Evolutionary conservation across 2,329 filamentous ascomycete genomes (phyloP).

Genomic region (Rosellinia necatrix): DNA sequence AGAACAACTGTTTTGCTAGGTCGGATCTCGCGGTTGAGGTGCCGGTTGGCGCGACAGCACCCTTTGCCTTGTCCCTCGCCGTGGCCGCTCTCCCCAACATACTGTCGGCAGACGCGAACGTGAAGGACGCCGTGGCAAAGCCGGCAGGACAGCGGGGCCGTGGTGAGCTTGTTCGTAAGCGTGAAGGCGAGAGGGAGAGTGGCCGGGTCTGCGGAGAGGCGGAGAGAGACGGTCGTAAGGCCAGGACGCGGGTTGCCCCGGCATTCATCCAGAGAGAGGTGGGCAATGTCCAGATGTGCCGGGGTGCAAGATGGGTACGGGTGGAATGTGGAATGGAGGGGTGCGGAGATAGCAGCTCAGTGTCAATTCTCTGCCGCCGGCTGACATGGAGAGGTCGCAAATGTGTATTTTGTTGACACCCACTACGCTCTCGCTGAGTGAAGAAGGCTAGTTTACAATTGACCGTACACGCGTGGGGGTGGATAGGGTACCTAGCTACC

Average conservation of each 20-base stretch:
- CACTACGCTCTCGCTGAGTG: no score
- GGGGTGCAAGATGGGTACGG: no score
- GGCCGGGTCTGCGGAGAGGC: conserved; percentile 3
- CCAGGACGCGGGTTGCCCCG: conserved; percentile 19
- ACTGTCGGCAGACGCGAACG: conserved; percentile 16
- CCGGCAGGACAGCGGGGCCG: conserved; percentile 14
- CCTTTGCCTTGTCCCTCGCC: conserved; percentile 37
- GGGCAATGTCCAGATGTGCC: not conserved
- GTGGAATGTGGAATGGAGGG: not conserved
- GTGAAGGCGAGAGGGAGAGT: conserved; percentile 12
- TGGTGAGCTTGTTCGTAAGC: conserved; percentile 9
- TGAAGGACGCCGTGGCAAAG: no score
- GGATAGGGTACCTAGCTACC: no score
- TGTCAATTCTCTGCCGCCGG: no score
- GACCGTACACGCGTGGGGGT: no score
- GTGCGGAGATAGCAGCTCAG: not conserved
- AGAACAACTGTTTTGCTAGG: conserved; percentile 58
- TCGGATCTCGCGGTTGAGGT: conserved; percentile 36
- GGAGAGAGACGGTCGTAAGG: conserved; percentile 20
- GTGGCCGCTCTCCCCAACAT: conserved; percentile 39
- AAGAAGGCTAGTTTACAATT: no score
- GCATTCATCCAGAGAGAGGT: conserved; percentile 26
- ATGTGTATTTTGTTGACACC: no score
- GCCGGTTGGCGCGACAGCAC: conserved; percentile 43
- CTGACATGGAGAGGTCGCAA: no score